Base-by-base conservation (phyloP, 2,329 filamentous ascomycete genomes). In the Colletotrichum eleusines region DNA sequence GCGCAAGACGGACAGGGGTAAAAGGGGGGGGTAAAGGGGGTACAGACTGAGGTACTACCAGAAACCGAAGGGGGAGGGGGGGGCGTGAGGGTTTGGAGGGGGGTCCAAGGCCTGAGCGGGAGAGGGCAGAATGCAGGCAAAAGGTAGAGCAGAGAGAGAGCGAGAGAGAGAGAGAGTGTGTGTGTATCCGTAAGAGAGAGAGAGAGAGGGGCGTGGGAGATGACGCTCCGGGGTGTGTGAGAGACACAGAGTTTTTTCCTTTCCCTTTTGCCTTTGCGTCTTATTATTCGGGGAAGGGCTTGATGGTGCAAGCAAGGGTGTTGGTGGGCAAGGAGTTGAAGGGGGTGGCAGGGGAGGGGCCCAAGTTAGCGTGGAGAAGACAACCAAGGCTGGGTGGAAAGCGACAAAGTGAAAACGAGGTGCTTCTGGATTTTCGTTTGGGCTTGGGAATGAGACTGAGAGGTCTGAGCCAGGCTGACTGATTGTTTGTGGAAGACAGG, bases 201-300 rank as follows among this genome's bases (percentile, higher is more conserved):
- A n/a, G n/a, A n/a, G 55, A 58, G 38, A 51, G 68, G 63, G 68
- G 68, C 58, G 68, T 71, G 68, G 68, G 68, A 71, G 63, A 71
- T 62, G 63, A 71, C 51, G 51, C 57, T 68, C 57, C 42, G 63
- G 58, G 51, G 68, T n/a, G 57, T 64, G 44, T 59, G 50, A 18
- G 63, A 68, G 51, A 68, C 44, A 53, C 35, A 38, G 42, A 50
- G 54, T 66, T 66, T 61, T 61, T 50, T 57, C 33, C 23, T 20
- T 67, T 51, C 59, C 53, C 48, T 60, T 70, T 57, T 63, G 68
- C 68, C 63, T 71, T 59, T 71, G 64, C 68, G 58, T 70, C 63
- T 70, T 60, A 44, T 70, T 61, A 16, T 67, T 71, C 63, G 63
- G 68, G 68, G 53, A 70, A 58, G 68, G 68, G 18, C 63, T 61